Evolutionary conservation across 768 basidiomycete species (phyloP).

Genomic region (Amanita thiersii): DNA sequence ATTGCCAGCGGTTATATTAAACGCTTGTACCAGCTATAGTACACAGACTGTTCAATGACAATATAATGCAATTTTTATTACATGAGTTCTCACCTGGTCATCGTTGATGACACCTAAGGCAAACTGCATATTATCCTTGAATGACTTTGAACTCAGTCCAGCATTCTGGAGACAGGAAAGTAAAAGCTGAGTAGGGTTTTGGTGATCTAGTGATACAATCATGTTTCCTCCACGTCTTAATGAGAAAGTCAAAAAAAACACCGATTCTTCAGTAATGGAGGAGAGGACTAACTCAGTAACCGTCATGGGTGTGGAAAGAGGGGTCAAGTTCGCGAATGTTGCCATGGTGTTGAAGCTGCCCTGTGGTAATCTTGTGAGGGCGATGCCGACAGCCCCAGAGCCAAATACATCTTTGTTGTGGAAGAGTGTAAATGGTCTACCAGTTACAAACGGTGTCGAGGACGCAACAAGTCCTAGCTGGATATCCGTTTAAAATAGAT

Average conservation of each 20-base stretch:
- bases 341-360: constrained; percentile 5
- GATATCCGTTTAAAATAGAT: neutral
- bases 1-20: constrained; percentile 61
- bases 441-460: constrained; percentile 76
- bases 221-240: constrained; percentile 67
- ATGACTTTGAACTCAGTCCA: constrained; percentile 15
- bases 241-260: constrained; percentile 1
- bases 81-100: constrained; percentile 20
- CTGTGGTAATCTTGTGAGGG: constrained; percentile 19
- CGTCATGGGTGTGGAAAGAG: constrained; percentile 36
- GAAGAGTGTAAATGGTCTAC: constrained; percentile 64
- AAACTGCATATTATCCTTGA: constrained; percentile 50
- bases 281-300: constrained; percentile 42
- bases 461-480: constrained; percentile 64
- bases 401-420: constrained; percentile 44
- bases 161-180: constrained; percentile 40
- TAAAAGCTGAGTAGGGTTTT: constrained; percentile 56
- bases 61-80: too few species aligned
- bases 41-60: too few species aligned
- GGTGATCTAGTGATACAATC: constrained; percentile 44
- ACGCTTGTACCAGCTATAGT: constrained; percentile 36
- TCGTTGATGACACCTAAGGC: constrained; percentile 38
- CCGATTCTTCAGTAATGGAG: neutral
- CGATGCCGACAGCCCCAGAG: constrained; percentile 66
- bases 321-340: constrained; percentile 23